Conservation (phyloP, 2,329 filamentous ascomycete genomes). For the Fusarium clavum region DNA sequence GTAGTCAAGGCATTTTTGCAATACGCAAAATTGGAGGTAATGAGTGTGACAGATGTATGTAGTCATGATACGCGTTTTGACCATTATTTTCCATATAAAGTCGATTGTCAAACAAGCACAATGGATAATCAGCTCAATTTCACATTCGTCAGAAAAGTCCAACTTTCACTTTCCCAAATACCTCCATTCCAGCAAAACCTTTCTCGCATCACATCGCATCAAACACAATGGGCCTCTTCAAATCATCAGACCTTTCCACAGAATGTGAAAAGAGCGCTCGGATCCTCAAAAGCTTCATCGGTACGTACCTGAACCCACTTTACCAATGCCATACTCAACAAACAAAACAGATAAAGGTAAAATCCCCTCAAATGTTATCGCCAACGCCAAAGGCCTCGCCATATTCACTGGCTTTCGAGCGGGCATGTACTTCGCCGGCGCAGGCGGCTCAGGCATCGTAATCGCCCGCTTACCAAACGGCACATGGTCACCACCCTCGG, state of each 20-base stretch:
- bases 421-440: constrained; percentile 19
- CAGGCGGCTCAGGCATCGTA: constrained; percentile 10
- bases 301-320: not conserved
- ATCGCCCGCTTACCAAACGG: not conserved
- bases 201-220: not conserved
- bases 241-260: not conserved
- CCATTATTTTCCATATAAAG: too few relatives aligned
- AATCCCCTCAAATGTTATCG: not conserved
- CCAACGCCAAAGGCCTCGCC: constrained; percentile 8
- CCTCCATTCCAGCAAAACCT: too few relatives aligned
- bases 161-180: accelerated
- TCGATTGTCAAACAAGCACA: accelerated
- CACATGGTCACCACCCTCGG: constrained; percentile 1
- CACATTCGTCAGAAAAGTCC: too few relatives aligned
- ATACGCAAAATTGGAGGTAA: not conserved
- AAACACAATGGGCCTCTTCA: constrained; percentile 3
- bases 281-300: constrained; percentile 5
- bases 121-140: too few relatives aligned
- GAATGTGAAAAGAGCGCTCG: constrained; percentile 18
- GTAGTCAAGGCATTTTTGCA: accelerated
- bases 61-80: too few relatives aligned
- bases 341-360: not conserved
- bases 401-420: constrained; percentile 21
- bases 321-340: accelerated
- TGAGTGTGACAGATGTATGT: too few relatives aligned